Base-by-base conservation (phyloP, 2,329 filamentous ascomycete genomes). In the Phaeosphaeriaceae sp. region DNA sequence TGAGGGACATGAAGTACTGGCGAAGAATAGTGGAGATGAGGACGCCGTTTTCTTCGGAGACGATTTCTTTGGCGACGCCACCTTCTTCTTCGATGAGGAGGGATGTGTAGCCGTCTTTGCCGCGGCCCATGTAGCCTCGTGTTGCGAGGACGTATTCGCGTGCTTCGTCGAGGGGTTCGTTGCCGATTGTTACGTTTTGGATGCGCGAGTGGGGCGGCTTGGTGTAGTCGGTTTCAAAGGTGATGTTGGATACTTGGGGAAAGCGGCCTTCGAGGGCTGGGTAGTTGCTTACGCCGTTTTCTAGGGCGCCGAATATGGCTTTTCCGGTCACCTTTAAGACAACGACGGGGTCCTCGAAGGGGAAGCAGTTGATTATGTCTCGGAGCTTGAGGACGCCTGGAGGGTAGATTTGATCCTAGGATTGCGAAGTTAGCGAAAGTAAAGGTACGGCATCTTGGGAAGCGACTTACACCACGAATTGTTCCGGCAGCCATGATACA, bases 291-390 rank as follows among this genome's bases (percentile, higher is more conserved):
- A 97, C 86, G 0, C 87, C 85, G 61, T 96, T 96, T 71, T 96
- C 92, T 2, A 96, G 73, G 0, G 92, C 92, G n/a, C 85, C 87
- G 63, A 87, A 79, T 26, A 97, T 84, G 1, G 87, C 88, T 60
- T 84, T 79, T 0, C 92, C 92, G 0, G 78, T 85, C 4, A 91
- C 80, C 28, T 82, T 83, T 51, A 96, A 78, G 3, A 95, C 84
- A 0, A 96, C 87, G 1, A 92, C 88, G 0, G 92, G 91, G 56
- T 96, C 92, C 67, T 96, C 92, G 61, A 97, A 96, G 0, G 92
- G 92, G 60, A 96, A 96, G 66, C 90, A 96, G 42, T 89, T 89
- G 48, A 92, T 83, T n/a, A 95, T 84, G 63, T 95, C 90, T 64
- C 90, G 90, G 50, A 96, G 76, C 18, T 87, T 80, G 6, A 96